Conservation (phyloP, 768 basidiomycete species). For the Candolleomyces efflorescens region DNA sequence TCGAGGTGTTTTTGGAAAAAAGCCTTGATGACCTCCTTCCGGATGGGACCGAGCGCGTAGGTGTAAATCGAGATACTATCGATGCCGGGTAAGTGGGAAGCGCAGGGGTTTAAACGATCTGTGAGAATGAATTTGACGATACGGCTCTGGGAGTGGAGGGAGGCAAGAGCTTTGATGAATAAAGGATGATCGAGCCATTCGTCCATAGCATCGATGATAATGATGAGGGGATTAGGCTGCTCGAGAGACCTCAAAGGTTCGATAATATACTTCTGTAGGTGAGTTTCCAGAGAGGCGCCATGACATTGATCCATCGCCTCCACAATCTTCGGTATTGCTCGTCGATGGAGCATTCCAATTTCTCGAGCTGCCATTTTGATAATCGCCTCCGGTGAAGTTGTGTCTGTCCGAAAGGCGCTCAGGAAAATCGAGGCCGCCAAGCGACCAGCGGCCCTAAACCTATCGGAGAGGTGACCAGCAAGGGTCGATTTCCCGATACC, state of each 20-base stretch:
- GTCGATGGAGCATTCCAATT: conserved; percentile 1
- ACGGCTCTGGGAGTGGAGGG: neutral
- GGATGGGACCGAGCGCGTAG: too few relatives aligned
- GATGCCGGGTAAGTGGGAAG: neutral
- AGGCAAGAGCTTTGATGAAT: neutral
- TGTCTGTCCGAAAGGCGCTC: neutral
- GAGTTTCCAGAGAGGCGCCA: neutral
- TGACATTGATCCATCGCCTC: neutral
- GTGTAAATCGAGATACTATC: too few relatives aligned
- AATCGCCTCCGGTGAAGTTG: neutral
- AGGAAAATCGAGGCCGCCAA: conserved; percentile 3
- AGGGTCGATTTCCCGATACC: conserved; percentile 10
- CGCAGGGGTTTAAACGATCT: neutral
- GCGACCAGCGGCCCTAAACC: neutral
- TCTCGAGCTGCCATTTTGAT: conserved; percentile 7
- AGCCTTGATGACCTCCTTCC: too few relatives aligned
- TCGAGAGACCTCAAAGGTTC: conserved; percentile 1
- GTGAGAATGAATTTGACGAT: conserved; percentile 6
- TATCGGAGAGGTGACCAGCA: conserved; percentile 1
- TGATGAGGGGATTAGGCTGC: neutral
- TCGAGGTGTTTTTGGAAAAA: neutral
- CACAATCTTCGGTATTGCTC: neutral
- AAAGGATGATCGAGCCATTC: conserved; percentile 2
- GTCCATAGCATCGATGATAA: conserved; percentile 11
- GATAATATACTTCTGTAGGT: neutral